Conservation (phyloP, 2,329 filamentous ascomycete genomes). For the Curvularia verruculosa region DNA sequence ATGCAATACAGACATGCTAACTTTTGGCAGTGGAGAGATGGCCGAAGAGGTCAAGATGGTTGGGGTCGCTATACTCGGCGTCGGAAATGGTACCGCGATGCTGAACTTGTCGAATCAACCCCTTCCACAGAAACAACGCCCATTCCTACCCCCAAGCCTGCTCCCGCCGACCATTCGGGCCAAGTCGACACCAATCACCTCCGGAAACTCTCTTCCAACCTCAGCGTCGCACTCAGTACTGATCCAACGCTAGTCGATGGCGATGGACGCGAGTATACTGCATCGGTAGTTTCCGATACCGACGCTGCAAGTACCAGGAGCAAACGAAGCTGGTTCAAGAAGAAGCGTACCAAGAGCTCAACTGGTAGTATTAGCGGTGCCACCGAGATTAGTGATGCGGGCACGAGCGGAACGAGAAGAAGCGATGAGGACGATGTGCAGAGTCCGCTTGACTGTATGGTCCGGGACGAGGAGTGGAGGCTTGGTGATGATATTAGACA, state of each 20-base stretch:
- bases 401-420: slow-evolving; percentile 39
- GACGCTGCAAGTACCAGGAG: slow-evolving; percentile 43
- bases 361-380: slow-evolving; percentile 40
- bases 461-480: slow-evolving; percentile 65
- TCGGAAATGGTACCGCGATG: slow-evolving; percentile 95
- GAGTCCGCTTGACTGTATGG: slow-evolving; percentile 55
- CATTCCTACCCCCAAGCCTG: slow-evolving; percentile 49
- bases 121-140: slow-evolving; percentile 54
- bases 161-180: slow-evolving; percentile 37
- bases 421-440: slow-evolving; percentile 58
- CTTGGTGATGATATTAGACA: slow-evolving; percentile 7
- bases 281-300: slow-evolving; percentile 35
- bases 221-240: slow-evolving; percentile 32
- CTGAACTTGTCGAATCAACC: slow-evolving; percentile 82
- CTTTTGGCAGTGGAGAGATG: slow-evolving; percentile 77
- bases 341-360: slow-evolving; percentile 33
- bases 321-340: slow-evolving; percentile 48
- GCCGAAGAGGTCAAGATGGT: slow-evolving; percentile 81
- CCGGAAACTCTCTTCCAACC: slow-evolving; percentile 30
- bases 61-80: slow-evolving; percentile 95
- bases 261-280: slow-evolving; percentile 31
- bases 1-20: slow-evolving; percentile 20
- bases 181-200: slow-evolving; percentile 31
- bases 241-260: slow-evolving; percentile 34
- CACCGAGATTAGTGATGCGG: slow-evolving; percentile 38